Conservation (phyloP, 2,329 filamentous ascomycete species). For the Emmonsia crescens region DNA sequence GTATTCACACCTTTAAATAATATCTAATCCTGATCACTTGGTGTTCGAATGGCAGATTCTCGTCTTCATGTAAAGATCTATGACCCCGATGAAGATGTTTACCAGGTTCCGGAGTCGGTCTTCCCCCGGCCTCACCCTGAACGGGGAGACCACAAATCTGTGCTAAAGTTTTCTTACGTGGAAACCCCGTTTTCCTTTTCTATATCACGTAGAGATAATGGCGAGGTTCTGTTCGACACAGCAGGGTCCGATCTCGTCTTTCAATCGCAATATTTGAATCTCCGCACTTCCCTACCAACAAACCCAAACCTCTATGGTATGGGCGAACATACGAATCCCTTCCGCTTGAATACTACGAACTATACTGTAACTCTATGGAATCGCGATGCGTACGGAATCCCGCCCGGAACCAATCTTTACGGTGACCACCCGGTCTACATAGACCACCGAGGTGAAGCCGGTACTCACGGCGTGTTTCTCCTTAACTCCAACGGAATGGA, state of each 20-base stretch:
- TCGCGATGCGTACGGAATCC: constrained; percentile 49
- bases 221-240: constrained; percentile 49
- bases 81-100: constrained; percentile 52
- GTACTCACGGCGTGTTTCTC: constrained; percentile 51
- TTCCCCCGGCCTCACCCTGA: constrained; percentile 45
- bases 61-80: constrained; percentile 59
- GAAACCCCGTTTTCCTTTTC: constrained; percentile 53
- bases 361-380: constrained; percentile 56
- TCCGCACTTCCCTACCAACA: constrained; percentile 54
- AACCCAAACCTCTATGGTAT: constrained; percentile 61
- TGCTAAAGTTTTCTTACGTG: constrained; percentile 42
- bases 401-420: constrained; percentile 52
- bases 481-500: constrained; percentile 62
- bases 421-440: constrained; percentile 59
- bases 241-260: constrained; percentile 54
- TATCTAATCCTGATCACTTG: background rate
- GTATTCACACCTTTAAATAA: background rate
- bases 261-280: constrained; percentile 61
- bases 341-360: constrained; percentile 52
- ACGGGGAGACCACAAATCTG: constrained; percentile 25
- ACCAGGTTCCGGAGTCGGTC: constrained; percentile 56
- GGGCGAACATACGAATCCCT: constrained; percentile 59
- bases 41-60: constrained; percentile 32
- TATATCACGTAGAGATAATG: constrained; percentile 27
- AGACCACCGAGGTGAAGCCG: constrained; percentile 47